These are phyloP conservation scores for Knufia petricola DNA, from an alignment of 2,329 filamentous ascomycete genomes.

Conservation along the genomic window DNA sequence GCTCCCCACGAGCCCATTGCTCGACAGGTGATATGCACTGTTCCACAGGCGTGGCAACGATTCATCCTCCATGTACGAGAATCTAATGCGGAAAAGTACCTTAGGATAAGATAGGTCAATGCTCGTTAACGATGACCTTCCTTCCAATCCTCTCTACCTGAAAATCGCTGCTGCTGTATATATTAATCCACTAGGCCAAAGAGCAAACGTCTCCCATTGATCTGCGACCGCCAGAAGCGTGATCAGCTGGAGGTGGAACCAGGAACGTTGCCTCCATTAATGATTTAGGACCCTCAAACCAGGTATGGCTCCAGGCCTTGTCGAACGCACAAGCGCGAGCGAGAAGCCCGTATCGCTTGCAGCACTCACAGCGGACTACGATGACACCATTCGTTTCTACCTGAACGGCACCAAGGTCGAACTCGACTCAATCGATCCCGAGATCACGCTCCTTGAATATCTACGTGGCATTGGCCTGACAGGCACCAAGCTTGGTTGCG, in stretches of 20 bases:
- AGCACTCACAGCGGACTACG: slow-evolving; percentile 63
- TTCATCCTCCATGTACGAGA: no score
- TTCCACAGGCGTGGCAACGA: no score
- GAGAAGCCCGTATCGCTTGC: slow-evolving; percentile 41
- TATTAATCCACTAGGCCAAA: not conserved
- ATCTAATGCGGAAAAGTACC: not conserved
- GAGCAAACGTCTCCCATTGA: not conserved
- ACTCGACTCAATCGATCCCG: slow-evolving; percentile 79
- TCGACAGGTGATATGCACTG: not conserved
- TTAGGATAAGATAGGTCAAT: not conserved
- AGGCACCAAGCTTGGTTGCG: slow-evolving; percentile 92
- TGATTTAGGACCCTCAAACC: not conserved
- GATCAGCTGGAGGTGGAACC: not conserved
- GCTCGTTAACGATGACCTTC: not conserved
- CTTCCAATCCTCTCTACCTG: not conserved
- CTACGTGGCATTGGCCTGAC: slow-evolving; percentile 85
- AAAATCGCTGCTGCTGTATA: not conserved
- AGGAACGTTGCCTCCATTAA: no score
- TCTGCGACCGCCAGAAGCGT: not conserved
- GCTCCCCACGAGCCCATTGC: not conserved
- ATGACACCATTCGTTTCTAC: slow-evolving; percentile 85
- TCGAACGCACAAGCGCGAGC: slow-evolving; percentile 37
- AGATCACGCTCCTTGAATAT: slow-evolving; percentile 86
- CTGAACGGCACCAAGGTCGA: slow-evolving; percentile 87
- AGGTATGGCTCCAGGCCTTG: slow-evolving; percentile 49